Base-by-base conservation (phyloP, 2,329 filamentous ascomycete genomes). In the Aspergillus ibericus region DNA sequence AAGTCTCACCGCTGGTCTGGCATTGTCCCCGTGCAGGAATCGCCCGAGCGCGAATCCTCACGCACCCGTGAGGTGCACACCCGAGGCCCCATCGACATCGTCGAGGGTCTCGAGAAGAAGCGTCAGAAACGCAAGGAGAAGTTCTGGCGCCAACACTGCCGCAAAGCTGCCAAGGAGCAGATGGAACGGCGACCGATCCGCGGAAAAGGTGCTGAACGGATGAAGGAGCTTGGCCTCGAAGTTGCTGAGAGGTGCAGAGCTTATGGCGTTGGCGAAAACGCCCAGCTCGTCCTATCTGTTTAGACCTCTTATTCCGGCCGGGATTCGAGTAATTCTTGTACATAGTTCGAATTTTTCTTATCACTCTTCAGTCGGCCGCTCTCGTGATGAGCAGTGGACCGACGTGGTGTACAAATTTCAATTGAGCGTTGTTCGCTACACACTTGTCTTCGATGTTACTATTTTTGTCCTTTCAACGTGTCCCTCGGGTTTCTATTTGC, bases 51-150 rank as follows among this genome's bases (percentile, higher is more conserved):
- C 55, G 67, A 75, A 56, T 62, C 68, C 44, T 72, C 75, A 51
- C 71, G 66, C 59, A 71, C 68, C 58, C 73, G 74, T 13, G 83
- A 88, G 52, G 78, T 86, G 42, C 92, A 95, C 63, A 85, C 91
- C 9, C 90, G 95, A 62, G 92, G 92, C n/a, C 93, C 95, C 35
- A 96, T 99, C 66, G 95, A 98, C 75, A 99, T 97, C 61, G 91
- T 97, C 76, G 96, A 96, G 75, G 95, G 95, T 8, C 84, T 99
- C 1, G 95, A 99, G 79, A 89, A 91, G 77, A 98, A 96, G 80
- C 89, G 93, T 25, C 91, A 95, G 78, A 88, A 95, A 64, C 90
- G 95, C 67, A 92, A 90, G 78, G 93, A 98, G 77, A 96, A 97
- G 77, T 90, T 92, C 70, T 89, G 91, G 72, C 89, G 93, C 69